Base-by-base conservation (phyloP, 495 filamentous ascomycete genomes). In the Xylaria sp. region DNA sequence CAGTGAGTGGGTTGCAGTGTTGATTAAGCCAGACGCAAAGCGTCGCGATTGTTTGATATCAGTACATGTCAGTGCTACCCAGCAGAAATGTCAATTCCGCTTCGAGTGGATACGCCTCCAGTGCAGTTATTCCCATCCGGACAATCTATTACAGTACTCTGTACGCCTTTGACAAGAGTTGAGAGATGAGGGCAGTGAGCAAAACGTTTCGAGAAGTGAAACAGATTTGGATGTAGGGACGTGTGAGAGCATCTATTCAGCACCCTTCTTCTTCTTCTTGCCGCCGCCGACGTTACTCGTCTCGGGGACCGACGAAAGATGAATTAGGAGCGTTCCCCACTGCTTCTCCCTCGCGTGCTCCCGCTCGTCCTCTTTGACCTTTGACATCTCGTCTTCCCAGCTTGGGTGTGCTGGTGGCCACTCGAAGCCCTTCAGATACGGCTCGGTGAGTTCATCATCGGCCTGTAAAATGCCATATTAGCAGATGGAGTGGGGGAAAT, bases 361-460 rank as follows among this genome's bases (percentile, higher is more conserved):
- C 37, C 69, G 40, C 35, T 71, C 69, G 3, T 63, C 69, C 64
- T 74, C 68, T 29, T 75, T 57, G 29, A 41, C 44, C 50, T 64
- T 68, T 9, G 68, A 40, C 89, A 91, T 93, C 82, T 95, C 93
- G 73, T 96, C 92, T 79, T 93, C 91, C 81, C 95, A 72, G 62
- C 71, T 33, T 4, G 72, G 40, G 48, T 75, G 76, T 17, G 72
- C 64, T 21, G 74, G 74, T 50, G 58, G 91, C 93, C 94, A 97
- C 85, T 97, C 94, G 86, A 97, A 97, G 69, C 94, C 94, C 72
- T 90, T 90, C 72, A 97, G 89, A 86, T 93, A 90, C 73, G 94
- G 93, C 68, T 88, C 83, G 19, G 93, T 89, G 62, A 97, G 84
- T 78, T 97, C 94, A 78, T 97, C 94, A 74, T 97, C 94, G 64